phyloP scores from a whole-genome alignment of 1,284 basidiomycete species.

The Austroboletus novae-zelandiae region DNA sequence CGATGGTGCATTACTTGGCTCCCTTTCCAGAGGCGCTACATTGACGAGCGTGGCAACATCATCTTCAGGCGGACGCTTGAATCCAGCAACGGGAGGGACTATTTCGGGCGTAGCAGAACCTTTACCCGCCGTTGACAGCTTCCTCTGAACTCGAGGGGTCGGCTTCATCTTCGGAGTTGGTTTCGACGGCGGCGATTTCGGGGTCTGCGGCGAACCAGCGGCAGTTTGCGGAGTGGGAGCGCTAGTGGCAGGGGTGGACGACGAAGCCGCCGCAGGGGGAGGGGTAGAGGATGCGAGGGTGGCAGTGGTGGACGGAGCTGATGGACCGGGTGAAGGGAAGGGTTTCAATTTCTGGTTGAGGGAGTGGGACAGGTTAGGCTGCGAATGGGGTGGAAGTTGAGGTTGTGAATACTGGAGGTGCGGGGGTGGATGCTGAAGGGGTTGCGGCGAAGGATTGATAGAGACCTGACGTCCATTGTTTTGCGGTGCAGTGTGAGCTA shows the following conservation, averaged over 20 bases:
- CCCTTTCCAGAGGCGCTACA: slow-evolving; percentile 34
- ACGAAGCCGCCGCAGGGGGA: slow-evolving; percentile 25
- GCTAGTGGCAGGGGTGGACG: slow-evolving; percentile 40
- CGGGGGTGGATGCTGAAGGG: slow-evolving; percentile 24
- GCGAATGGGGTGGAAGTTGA: slow-evolving; percentile 10
- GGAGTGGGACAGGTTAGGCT: slow-evolving; percentile 10
- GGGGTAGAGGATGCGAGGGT: slow-evolving; percentile 39
- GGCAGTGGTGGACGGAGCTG: slow-evolving; percentile 19
- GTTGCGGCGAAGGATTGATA: slow-evolving; percentile 17
- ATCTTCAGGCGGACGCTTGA: slow-evolving; percentile 63
- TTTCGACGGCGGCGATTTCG: slow-evolving; percentile 55
- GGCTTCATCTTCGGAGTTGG: slow-evolving; percentile 44
- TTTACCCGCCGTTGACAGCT: slow-evolving; percentile 46
- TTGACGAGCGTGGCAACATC: slow-evolving; percentile 35
- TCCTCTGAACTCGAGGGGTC: slow-evolving; percentile 39
- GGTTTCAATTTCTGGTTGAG: slow-evolving; percentile 15
- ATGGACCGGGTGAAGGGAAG: slow-evolving; percentile 23
- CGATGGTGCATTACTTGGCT: slow-evolving; percentile 54
- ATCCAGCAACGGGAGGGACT: slow-evolving; percentile 31
- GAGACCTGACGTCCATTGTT: slow-evolving; percentile 20
- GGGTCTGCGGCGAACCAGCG: slow-evolving; percentile 49
- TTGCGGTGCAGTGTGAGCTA: not conserved
- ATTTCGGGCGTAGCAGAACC: slow-evolving; percentile 34
- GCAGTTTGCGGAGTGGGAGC: slow-evolving; percentile 54
- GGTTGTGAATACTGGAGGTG: slow-evolving; percentile 16